Base-by-base conservation (phyloP, 768 basidiomycete species). In the Lactarius trivialis region DNA sequence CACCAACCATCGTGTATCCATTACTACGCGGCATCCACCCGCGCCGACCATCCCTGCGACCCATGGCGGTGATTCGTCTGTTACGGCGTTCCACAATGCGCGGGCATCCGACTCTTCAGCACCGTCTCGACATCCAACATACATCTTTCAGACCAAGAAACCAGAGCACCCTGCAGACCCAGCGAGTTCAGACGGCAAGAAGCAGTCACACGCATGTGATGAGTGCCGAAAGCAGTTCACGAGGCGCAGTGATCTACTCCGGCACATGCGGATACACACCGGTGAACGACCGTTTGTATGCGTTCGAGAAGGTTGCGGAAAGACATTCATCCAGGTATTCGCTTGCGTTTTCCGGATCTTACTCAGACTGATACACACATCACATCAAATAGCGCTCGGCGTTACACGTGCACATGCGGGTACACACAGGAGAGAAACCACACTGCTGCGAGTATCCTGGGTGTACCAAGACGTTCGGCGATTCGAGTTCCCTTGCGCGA, bases 401-500 rank as follows among this genome's bases (percentile, higher is more conserved):
- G 30, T 77, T 96, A 60, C 90, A 91, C 64, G 93, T 96, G 2
- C 93, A 96, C 72, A 78, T 81, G 55, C 85, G 93, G 21, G 91
- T 93, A 3, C 93, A 96, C 71, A 94, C 93, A 5, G 93, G 93
- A 41, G 93, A 96, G 76, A 91, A 92, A 69, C 93, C 93, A 11
- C 93, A 96, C 72, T 82, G 79, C 54, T 96, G 93, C 76, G 90
- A 92, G 76, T 92, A 93, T 72, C 89, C 88, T 3, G 89, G 84
- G 8, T 96, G 93, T 73, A 82, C 81, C 54, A 92, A 89, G 76
- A 89, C 88, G 0, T 96, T 95, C 75, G 85, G 89, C 52, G 93
- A 96, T 71, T 95, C 93, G 4, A 93, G 91, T 69, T 91, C 89
- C 75, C 81, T 96, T 50, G 93, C 93, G 54, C 84, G 93, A 64